These are phyloP conservation scores for Mallotus repandus DNA, from an alignment of 441 rosid genomes.

Conservation along the genomic window DNA sequence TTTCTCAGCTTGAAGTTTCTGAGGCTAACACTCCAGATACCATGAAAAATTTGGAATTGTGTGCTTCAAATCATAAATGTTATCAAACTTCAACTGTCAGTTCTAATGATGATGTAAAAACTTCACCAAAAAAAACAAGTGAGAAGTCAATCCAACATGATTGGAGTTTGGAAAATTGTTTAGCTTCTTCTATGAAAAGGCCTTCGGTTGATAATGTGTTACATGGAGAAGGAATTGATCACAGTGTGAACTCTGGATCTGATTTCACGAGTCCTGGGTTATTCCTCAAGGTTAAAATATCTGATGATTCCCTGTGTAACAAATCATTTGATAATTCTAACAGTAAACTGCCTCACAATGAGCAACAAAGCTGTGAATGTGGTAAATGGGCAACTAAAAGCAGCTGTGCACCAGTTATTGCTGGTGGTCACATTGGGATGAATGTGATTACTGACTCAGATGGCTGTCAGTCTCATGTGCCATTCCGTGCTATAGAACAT, in stretches of 20 bases:
- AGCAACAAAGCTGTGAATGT: slow-evolving; percentile 28
- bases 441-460: slow-evolving; percentile 39
- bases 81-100: slow-evolving; percentile 32
- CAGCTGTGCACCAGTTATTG: slow-evolving; percentile 18
- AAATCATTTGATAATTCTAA: slow-evolving; percentile 31
- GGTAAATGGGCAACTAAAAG: slow-evolving; percentile 27
- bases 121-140: slow-evolving; percentile 33
- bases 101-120: slow-evolving; percentile 29
- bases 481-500: slow-evolving; percentile 33
- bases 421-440: slow-evolving; percentile 32
- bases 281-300: slow-evolving; percentile 25
- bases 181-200: slow-evolving; percentile 32
- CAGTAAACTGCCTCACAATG: slow-evolving; percentile 23
- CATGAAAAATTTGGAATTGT: slow-evolving; percentile 36
- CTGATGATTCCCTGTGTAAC: slow-evolving; percentile 26
- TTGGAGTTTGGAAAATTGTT: slow-evolving; percentile 28
- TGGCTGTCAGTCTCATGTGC: slow-evolving; percentile 40
- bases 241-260: slow-evolving; percentile 30
- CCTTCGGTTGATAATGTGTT: slow-evolving; percentile 30
- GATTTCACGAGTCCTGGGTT: slow-evolving; percentile 24
- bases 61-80: slow-evolving; percentile 34
- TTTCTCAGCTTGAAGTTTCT: slow-evolving; percentile 33
- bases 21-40: slow-evolving; percentile 27
- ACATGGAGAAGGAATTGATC: slow-evolving; percentile 33
- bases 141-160: slow-evolving; percentile 28